Evolutionary conservation across 2,329 filamentous ascomycete species (phyloP).

Genomic region (Eutypa lata): DNA sequence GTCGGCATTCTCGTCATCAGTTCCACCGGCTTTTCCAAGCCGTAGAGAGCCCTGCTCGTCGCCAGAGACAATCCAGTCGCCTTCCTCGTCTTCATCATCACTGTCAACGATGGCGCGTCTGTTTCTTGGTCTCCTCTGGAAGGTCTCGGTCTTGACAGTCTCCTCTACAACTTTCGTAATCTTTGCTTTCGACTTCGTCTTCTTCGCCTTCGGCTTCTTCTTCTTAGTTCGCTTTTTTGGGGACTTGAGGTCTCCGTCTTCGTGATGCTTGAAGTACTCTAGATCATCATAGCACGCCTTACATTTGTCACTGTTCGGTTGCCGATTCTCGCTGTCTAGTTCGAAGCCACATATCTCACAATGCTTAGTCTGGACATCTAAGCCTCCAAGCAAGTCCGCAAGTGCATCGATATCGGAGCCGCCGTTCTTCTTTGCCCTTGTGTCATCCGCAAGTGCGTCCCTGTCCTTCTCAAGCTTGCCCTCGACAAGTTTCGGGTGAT

Average conservation of each 20-base stretch:
- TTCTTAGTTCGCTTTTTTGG: slow-evolving; percentile 35
- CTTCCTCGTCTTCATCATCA: slow-evolving; percentile 63
- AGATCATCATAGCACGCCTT: slow-evolving; percentile 73
- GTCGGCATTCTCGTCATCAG: slow-evolving; percentile 84
- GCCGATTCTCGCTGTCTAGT: slow-evolving; percentile 49
- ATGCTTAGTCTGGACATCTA: slow-evolving; percentile 73
- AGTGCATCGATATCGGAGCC: slow-evolving; percentile 74
- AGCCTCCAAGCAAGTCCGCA: slow-evolving; percentile 79
- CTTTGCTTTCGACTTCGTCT: slow-evolving; percentile 23
- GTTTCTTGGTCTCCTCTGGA: slow-evolving; percentile 30
- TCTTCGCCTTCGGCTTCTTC: slow-evolving; percentile 30
- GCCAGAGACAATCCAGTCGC: slow-evolving; percentile 76
- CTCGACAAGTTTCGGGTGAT: slow-evolving; percentile 85
- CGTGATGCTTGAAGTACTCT: slow-evolving; percentile 53
- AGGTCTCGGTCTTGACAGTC: slow-evolving; percentile 28
- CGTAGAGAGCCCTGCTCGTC: slow-evolving; percentile 56
- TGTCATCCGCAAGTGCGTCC: slow-evolving; percentile 71
- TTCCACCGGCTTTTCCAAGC: slow-evolving; percentile 77
- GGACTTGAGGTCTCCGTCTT: slow-evolving; percentile 36
- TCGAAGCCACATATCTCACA: slow-evolving; percentile 81
- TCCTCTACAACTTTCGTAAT: slow-evolving; percentile 30
- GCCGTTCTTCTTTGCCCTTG: slow-evolving; percentile 45
- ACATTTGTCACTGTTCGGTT: slow-evolving; percentile 53
- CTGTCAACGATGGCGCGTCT: slow-evolving; percentile 45
- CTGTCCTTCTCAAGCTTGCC: slow-evolving; percentile 83